Base-by-base conservation (phyloP, 2,329 filamentous ascomycete genomes). In the Colletotrichum echinochloae region DNA sequence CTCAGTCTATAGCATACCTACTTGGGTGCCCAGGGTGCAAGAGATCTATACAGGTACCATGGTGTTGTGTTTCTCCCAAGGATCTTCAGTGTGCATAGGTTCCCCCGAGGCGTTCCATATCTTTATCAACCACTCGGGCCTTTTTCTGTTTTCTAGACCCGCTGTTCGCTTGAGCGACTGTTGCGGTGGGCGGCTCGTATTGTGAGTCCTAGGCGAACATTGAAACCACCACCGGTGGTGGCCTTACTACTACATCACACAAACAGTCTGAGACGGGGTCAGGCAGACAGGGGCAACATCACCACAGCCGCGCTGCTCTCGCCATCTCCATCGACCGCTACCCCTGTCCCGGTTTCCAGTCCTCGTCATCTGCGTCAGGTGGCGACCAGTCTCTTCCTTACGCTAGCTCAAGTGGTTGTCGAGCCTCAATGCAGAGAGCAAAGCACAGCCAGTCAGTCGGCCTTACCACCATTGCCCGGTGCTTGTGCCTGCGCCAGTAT, bases 61-160 rank as follows among this genome's bases (percentile, higher is more conserved):
- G n/a, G n/a, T n/a, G n/a, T n/a, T n/a, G n/a, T n/a, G n/a, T n/a
- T n/a, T n/a, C n/a, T n/a, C n/a, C n/a, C n/a, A n/a, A n/a, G n/a
- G n/a, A n/a, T n/a, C n/a, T n/a, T n/a, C n/a, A n/a, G n/a, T n/a
- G n/a, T n/a, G n/a, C n/a, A n/a, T n/a, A n/a, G n/a, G n/a, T n/a
- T n/a, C n/a, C n/a, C n/a, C n/a, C n/a, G n/a, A n/a, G 26, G 64
- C 60, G 52, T 68, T 52, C 55, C 28, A 37, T 51, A 57, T 60
- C 20, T n/a, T 16, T 18, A 26, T 30, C 11, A 44, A 23, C 33
- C n/a, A 16, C 5, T 61, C 33, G 59, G 30, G 14, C 16, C 16
- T 6, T 35, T 20, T 35, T 20, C 16, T 16, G 23, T 30, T 28
- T 37, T 8, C 5, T 14, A 28, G 20, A n/a, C 18, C 30, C 44